phyloP scores from a whole-genome alignment of 495 filamentous ascomycete genomes.

The Neurospora sp. region DNA sequence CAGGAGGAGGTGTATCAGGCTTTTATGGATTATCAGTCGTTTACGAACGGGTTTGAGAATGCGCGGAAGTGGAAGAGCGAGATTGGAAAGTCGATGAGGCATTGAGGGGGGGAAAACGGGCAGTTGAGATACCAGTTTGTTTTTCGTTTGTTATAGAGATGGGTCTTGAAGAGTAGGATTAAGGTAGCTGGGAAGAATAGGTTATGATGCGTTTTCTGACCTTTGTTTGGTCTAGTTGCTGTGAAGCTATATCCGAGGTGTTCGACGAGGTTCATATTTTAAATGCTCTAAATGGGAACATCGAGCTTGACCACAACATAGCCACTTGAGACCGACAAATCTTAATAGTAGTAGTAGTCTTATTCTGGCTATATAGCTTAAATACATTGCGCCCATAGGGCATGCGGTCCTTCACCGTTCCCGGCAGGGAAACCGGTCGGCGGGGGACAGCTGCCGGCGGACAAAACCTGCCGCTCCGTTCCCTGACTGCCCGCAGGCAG shows the following conservation, averaged over 20 bases:
- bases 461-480: no score
- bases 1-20: constrained; percentile 86
- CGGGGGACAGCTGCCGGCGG: no score
- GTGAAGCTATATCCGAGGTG: background rate
- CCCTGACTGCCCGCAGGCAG: no score
- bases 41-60: constrained; percentile 84
- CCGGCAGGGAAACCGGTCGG: no score
- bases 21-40: constrained; percentile 75
- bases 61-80: constrained; percentile 77
- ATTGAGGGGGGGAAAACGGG: constrained; percentile 3
- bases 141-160: background rate
- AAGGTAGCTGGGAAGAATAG: background rate
- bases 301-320: background rate
- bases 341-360: background rate
- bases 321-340: background rate
- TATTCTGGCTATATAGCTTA: no score
- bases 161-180: background rate
- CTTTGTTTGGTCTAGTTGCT: background rate
- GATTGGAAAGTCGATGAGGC: constrained; percentile 67
- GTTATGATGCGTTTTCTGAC: background rate
- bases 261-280: background rate
- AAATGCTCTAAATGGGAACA: background rate
- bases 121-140: background rate
- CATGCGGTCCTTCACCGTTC: no score
- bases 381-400: no score